These are phyloP conservation scores for Aphanomyces astaci DNA, from an alignment of 352 stramenopile genomes.

Conservation along the genomic window DNA sequence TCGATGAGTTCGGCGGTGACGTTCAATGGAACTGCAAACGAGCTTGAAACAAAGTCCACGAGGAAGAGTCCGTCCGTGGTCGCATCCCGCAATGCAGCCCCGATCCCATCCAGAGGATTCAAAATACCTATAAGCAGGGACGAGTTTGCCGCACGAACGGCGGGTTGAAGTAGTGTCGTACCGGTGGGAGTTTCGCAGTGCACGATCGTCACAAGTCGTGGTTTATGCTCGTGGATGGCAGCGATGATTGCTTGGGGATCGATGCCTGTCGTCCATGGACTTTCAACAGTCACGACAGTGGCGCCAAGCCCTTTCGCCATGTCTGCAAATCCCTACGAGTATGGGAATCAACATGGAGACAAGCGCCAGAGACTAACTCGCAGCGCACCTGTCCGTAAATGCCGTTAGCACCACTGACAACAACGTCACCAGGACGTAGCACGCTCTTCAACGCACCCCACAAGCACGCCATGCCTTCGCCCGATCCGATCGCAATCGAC, in stretches of 20 bases:
- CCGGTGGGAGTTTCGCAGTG: conserved; percentile 48
- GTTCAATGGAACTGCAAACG: conserved; percentile 32
- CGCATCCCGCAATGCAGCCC: conserved; percentile 33
- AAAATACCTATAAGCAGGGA: conserved; percentile 26
- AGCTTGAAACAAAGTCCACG: conserved; percentile 51
- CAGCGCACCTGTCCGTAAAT: conserved; percentile 33
- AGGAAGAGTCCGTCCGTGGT: conserved; percentile 47
- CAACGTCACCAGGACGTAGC: conserved; percentile 32
- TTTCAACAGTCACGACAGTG: conserved; percentile 33
- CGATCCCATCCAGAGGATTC: conserved; percentile 37
- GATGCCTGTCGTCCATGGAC: conserved; percentile 37
- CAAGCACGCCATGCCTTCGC: conserved; percentile 46
- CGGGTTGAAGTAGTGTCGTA: not conserved
- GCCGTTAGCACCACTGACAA: conserved; percentile 42
- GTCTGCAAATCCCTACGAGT: conserved; percentile 32
- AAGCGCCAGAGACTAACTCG: not conserved
- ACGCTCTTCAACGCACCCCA: conserved; percentile 50
- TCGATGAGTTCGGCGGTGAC: conserved; percentile 41
- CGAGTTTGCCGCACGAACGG: too few species aligned
- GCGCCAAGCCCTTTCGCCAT: conserved; percentile 40
- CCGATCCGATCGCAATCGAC: conserved; percentile 43
- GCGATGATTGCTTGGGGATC: conserved; percentile 31
- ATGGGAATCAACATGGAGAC: not conserved
- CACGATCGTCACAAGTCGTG: conserved; percentile 43
- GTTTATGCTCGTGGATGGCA: conserved; percentile 37